Conservation (phyloP, 306 rosid species). For the Prunus armeniaca region DNA sequence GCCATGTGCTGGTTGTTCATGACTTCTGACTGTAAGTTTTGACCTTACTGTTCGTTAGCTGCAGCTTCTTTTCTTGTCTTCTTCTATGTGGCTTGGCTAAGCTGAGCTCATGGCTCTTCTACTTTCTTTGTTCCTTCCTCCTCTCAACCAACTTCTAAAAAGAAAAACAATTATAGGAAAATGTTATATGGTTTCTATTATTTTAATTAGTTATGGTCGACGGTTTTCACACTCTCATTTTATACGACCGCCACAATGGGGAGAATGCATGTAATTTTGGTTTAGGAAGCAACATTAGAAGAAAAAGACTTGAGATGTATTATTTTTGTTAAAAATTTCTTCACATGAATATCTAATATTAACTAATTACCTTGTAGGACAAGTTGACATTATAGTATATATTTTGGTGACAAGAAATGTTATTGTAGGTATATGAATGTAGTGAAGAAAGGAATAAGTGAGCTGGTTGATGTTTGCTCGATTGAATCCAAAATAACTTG, state of each 20-base stretch:
- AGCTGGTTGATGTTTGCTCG: background rate
- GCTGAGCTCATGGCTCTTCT: background rate
- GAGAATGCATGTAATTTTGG: background rate
- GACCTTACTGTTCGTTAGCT: background rate
- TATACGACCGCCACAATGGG: accelerated
- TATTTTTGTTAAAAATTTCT: background rate
- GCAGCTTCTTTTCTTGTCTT: background rate
- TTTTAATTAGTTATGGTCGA: too few species aligned
- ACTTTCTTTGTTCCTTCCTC: background rate
- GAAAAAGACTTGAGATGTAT: background rate
- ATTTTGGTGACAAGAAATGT: background rate
- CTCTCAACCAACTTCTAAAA: background rate
- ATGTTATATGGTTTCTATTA: too few species aligned
- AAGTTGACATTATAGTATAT: background rate
- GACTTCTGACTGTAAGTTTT: constrained; percentile 8
- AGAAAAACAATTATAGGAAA: too few species aligned
- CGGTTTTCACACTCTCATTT: too few species aligned
- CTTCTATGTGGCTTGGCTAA: constrained; percentile 17
- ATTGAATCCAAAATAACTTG: constrained; percentile 8
- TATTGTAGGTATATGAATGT: background rate
- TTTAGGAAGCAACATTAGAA: background rate
- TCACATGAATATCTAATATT: background rate
- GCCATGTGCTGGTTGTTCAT: constrained; percentile 4
- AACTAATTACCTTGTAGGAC: background rate
- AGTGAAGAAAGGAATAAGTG: background rate